Base-by-base conservation (phyloP, 306 rosid genomes). In the Inga oerstediana region DNA sequence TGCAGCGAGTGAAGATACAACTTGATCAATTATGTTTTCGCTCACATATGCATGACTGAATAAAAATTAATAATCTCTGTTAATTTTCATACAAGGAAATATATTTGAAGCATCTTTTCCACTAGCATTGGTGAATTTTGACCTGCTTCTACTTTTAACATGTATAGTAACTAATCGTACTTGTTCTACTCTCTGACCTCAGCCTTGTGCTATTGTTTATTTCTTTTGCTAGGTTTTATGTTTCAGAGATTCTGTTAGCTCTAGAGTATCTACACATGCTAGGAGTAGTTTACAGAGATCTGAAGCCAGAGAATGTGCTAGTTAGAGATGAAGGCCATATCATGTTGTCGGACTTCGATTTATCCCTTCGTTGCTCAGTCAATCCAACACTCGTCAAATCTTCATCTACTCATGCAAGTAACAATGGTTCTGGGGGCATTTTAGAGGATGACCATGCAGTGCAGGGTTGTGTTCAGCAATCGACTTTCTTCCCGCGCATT, bases 221-320 rank as follows among this genome's bases (percentile, higher is more conserved):
- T 24, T 46, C 72, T 45, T 90, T 78, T 79, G 72, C 73, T 80
- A 92, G 98, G 89, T 94, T 94, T 78, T 94, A 86, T 89, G 96
- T 93, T 61, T 85, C 97, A 41, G 94, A 94, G 76, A 82, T 91
- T 30, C 79, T 94, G 93, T 85, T 92, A 81, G 97, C 98, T 34
- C 91, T 94, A 0, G 98, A 94, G 92, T 94, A 94, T 83, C 91
- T 94, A 85, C 98, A 94, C 89, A 92, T 94, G 98, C 91, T 94
- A 62, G 98, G 98, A 75, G 91, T 92, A 70, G 98, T 94, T 75
- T 94, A 94, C 83, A 84, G 98, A 87, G 98, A 94, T 85, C 82
- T 94, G 71, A 94, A 94, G 87, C 98, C 97, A 5, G 98, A 94
- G 81, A 94, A 94, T 77, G 96, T 94, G n/a, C 79, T 94, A 71